Evolutionary conservation across 1,284 basidiomycete species (phyloP).

Genomic region (Takashimella koratensis): DNA sequence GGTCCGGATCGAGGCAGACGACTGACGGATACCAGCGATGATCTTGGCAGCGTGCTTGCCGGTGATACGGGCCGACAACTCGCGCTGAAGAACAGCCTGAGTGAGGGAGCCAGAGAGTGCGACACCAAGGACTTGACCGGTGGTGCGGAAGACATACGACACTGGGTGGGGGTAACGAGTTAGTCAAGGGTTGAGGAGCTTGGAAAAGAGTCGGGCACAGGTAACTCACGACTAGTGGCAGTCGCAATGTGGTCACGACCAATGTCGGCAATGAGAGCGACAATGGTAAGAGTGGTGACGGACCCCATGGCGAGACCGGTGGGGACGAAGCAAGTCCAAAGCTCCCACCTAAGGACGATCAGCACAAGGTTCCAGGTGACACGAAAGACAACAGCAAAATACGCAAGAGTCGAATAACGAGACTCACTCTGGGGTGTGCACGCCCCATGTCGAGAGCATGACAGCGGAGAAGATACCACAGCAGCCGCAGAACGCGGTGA

Average conservation of each 20-base stretch:
- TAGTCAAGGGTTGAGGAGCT: not conserved
- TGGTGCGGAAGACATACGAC: constrained; percentile 83
- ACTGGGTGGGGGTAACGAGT: constrained; percentile 53
- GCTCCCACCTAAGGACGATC: not conserved
- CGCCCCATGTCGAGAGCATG: constrained; percentile 28
- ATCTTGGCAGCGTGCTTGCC: constrained; percentile 61
- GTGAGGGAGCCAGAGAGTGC: constrained; percentile 74
- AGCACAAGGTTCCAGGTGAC: too few species aligned
- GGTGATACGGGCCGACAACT: constrained; percentile 67
- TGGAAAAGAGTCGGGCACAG: not conserved
- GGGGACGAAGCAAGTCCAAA: constrained; percentile 15
- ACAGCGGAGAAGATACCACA: constrained; percentile 24
- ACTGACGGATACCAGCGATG: constrained; percentile 63
- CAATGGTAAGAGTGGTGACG: constrained; percentile 40
- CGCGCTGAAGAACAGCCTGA: constrained; percentile 66
- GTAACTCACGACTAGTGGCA: constrained; percentile 73
- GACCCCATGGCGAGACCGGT: constrained; percentile 23
- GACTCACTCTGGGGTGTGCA: constrained; percentile 54
- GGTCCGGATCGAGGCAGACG: constrained; percentile 69
- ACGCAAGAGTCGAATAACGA: not conserved
- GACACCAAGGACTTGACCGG: constrained; percentile 85
- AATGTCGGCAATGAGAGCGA: constrained; percentile 76
- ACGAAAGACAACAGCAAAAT: constrained; percentile 1
- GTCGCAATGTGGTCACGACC: constrained; percentile 73
- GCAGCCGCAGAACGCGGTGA: constrained; percentile 44